Evolutionary conservation across 1,284 basidiomycete species (phyloP), one percentile per base, ranked within the genome.

Genomic region (Malassezia cuniculi): DNA sequence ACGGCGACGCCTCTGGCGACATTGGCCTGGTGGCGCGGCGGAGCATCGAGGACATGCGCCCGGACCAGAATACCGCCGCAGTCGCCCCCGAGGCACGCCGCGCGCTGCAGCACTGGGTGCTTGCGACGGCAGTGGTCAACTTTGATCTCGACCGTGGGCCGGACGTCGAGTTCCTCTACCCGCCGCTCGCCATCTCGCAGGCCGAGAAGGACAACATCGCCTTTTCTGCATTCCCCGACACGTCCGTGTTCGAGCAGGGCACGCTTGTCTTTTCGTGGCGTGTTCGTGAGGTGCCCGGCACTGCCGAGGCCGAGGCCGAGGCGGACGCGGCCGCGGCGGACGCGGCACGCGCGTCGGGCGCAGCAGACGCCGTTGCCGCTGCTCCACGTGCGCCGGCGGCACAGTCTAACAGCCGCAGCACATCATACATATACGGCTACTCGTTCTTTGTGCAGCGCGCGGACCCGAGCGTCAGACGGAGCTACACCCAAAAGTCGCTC

Each of bases 201-300:
- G 72, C 71, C 27, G 85, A 81, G 68, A 74, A 72, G 47, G 82
- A 82, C 52, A 93, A 89, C 58, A 80, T 93, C 26, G 85, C 87
- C 5, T 95, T 95, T 69, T 86, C 84, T 0, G 79, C 85, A 0
- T 87, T 97, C 59, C 90, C 90, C 0, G 89, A 94, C 59, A 87
- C 85, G 8, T 52, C 63, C 5, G 66, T 66, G 30, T 66, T 65
- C 29, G 57, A 59, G 21, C 52, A 58, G 31, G 62, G 62, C 20
- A 52, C 34, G 16, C 44, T 51, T 24, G 54, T 53, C 31, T 65
- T 61, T 30, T 66, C 55, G 2, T 68, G 55, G 56, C 51, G 63
- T 24, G 55, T 60, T 33, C 50, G 65, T 19, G 63, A 57, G 39
- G 62, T 58, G 26, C 65, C 56, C 27, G 1, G 52, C 45, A 1